These are phyloP conservation scores for Pichia sp. DNA, from an alignment of 1,139 yeast species.

Conservation along the genomic window DNA sequence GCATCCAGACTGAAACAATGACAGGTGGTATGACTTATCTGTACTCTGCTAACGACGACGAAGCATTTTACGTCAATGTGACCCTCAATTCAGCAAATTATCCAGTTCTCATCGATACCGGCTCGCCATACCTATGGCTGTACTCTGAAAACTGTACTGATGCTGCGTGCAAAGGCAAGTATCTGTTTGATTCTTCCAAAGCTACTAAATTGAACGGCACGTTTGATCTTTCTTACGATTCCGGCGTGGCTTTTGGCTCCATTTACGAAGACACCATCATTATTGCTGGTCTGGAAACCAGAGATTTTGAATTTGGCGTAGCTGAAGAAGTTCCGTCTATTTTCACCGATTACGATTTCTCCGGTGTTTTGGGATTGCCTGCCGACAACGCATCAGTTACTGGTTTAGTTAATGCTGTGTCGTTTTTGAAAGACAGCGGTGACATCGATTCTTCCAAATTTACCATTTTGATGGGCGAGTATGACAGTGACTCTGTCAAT, in stretches of 20 bases:
- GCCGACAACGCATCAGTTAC: slow-evolving; percentile 27
- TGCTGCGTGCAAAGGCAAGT: slow-evolving; percentile 30
- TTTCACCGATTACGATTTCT: slow-evolving; percentile 43
- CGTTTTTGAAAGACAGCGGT: slow-evolving; percentile 28
- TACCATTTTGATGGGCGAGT: slow-evolving; percentile 33
- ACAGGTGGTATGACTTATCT: slow-evolving; percentile 21
- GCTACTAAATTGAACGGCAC: slow-evolving; percentile 21
- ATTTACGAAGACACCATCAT: slow-evolving; percentile 31
- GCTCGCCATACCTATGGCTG: slow-evolving; percentile 59
- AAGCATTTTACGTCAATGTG: slow-evolving; percentile 30
- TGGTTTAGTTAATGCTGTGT: slow-evolving; percentile 32
- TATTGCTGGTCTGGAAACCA: slow-evolving; percentile 34
- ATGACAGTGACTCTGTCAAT: slow-evolving; percentile 27
- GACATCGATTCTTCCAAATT: slow-evolving; percentile 32
- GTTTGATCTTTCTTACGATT: slow-evolving; percentile 44
- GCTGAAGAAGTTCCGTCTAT: slow-evolving; percentile 46
- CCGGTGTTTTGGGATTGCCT: slow-evolving; percentile 58
- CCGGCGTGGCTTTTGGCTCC: slow-evolving; percentile 48
- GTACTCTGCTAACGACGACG: slow-evolving; percentile 23
- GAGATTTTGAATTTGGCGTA: slow-evolving; percentile 41
- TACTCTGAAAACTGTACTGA: slow-evolving; percentile 45
- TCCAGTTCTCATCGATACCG: slow-evolving; percentile 55
- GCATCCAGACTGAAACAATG: slow-evolving; percentile 10
- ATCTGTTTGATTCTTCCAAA: slow-evolving; percentile 21
- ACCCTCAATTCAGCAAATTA: slow-evolving; percentile 33